Evolutionary conservation across 139 green algal species (phyloP).

Genomic region (Coelastrella sp.): DNA sequence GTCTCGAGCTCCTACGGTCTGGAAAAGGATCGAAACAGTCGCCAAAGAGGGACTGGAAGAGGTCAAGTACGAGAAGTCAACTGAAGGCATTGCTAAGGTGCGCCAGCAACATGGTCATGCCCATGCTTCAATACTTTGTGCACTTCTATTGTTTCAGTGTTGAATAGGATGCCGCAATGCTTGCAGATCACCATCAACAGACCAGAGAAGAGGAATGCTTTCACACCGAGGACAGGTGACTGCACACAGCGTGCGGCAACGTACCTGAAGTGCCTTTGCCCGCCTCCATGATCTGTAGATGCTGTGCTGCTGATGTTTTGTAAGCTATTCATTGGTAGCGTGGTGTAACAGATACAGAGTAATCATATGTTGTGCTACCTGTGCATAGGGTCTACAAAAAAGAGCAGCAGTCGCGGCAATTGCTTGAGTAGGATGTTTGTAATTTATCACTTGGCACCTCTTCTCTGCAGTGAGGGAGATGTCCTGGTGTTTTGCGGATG

Average conservation of each 20-base stretch:
- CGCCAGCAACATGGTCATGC: background rate
- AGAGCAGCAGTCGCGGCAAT: no score
- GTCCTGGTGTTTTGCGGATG: conserved; percentile 89
- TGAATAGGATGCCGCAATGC: background rate
- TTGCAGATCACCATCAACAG: conserved; percentile 97
- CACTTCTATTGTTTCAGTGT: background rate
- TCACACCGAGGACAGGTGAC: conserved; percentile 89
- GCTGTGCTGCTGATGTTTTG: background rate
- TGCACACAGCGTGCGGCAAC: background rate
- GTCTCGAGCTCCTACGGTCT: conserved; percentile 67
- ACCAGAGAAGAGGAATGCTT: conserved; percentile 94
- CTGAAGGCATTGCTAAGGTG: conserved; percentile 93
- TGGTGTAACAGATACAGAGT: no score
- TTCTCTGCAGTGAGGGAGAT: conserved; percentile 84
- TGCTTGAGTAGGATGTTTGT: no score
- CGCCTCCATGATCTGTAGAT: background rate
- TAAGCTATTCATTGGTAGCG: no score
- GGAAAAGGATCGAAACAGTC: conserved; percentile 66
- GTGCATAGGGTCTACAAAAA: no score
- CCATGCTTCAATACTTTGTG: background rate
- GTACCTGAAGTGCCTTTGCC: background rate
- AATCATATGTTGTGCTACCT: no score
- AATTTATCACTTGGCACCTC: background rate
- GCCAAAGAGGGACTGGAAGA: conserved; percentile 76
- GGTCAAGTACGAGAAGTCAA: conserved; percentile 89